These are phyloP conservation scores for Cystoderma amianthinum DNA, from an alignment of 768 basidiomycete genomes.

Conservation along the genomic window DNA sequence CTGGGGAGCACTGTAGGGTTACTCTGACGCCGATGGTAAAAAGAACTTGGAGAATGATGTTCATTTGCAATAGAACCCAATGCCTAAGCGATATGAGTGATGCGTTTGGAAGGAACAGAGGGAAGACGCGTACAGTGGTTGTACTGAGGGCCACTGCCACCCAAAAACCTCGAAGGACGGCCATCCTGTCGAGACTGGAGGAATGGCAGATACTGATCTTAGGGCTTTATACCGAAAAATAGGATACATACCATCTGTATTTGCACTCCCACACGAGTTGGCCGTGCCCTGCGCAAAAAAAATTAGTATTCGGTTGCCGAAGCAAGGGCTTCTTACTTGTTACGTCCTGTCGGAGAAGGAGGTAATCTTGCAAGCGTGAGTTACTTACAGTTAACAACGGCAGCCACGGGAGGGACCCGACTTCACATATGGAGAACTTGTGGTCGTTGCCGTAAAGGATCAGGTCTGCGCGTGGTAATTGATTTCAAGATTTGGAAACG, in stretches of 20 bases:
- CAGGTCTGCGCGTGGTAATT: too few relatives aligned
- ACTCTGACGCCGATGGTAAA: conserved; percentile 29
- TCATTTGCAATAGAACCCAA: conserved; percentile 19
- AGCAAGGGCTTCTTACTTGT: conserved; percentile 12
- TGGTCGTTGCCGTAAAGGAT: too few relatives aligned
- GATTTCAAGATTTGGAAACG: too few relatives aligned
- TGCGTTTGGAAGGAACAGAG: conserved; percentile 2
- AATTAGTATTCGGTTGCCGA: conserved; percentile 3
- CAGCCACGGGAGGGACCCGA: too few relatives aligned
- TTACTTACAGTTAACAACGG: too few relatives aligned
- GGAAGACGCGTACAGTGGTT: conserved; percentile 22
- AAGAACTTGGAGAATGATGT: conserved; percentile 5
- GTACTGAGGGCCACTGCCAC: conserved; percentile 26
- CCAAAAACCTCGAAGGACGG: conserved; percentile 20
- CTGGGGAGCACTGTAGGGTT: conserved; percentile 44
- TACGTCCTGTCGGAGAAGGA: too few relatives aligned
- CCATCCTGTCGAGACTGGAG: conserved; percentile 18
- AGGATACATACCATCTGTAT: background rate
- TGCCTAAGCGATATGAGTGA: conserved; percentile 12
- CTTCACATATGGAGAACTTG: too few relatives aligned
- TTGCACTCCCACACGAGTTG: background rate
- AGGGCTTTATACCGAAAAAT: background rate
- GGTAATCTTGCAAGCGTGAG: too few relatives aligned
- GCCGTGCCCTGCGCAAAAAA: background rate
- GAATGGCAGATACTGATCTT: background rate